Evolutionary conservation across 768 basidiomycete genomes (phyloP).

Genomic region (Amanita fuliginea): DNA sequence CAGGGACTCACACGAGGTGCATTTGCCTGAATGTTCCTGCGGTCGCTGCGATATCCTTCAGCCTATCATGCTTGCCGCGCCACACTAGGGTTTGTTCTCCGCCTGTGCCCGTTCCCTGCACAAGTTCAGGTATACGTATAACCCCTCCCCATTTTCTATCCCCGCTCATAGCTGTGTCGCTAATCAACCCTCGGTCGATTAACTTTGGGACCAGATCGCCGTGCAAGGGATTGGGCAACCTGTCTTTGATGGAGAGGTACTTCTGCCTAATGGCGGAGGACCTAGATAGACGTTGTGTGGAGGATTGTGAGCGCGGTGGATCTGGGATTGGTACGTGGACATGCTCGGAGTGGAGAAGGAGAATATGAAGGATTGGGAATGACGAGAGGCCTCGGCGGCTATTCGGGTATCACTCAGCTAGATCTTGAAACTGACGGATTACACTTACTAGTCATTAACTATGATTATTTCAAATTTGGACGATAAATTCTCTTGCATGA

Average conservation of each 20-base stretch:
- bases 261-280: conserved; percentile 6
- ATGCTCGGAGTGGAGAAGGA: conserved; percentile 35
- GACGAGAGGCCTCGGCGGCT: conserved; percentile 37
- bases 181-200: conserved; percentile 32
- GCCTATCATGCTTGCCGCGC: not conserved
- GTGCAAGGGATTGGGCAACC: not conserved
- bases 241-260: conserved; percentile 6
- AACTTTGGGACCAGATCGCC: conserved; percentile 15
- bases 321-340: conserved; percentile 27
- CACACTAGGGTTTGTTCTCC: conserved; percentile 10
- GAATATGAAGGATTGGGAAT: conserved; percentile 27
- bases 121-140: conserved; percentile 32
- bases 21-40: conserved; percentile 28
- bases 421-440: not conserved
- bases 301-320: conserved; percentile 10
- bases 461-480: conserved; percentile 36
- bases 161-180: conserved; percentile 20
- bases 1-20: conserved; percentile 24
- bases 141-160: conserved; percentile 40
- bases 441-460: conserved; percentile 48
- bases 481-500: conserved; percentile 34
- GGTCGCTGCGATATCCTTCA: conserved; percentile 15
- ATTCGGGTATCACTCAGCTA: not conserved
- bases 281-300: conserved; percentile 5
- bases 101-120: conserved; percentile 9